Evolutionary conservation across 2,329 filamentous ascomycete genomes (phyloP), one percentile per base, ranked within the genome.

Genomic region (Ophiocordyceps camponoti-leonardi): DNA sequence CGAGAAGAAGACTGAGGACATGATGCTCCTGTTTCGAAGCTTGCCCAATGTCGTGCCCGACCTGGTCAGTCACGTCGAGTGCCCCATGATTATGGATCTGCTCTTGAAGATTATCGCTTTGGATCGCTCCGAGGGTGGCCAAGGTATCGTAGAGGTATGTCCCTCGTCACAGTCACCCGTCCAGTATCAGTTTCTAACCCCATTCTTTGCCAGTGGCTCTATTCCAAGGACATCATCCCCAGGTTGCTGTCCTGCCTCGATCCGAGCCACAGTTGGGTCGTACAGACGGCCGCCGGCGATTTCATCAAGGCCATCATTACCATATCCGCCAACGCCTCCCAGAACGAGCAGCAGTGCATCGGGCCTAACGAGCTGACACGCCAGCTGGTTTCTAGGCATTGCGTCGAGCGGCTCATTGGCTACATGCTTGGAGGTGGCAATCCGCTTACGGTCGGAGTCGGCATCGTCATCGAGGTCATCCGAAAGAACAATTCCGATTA

Each of bases 401-500:
- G 88, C 54, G 79, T 94, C 44, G 76, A 90, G 57, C 79, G 79
- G 48, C 73, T 98, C n/a, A 86, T 96, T 48, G 69, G 75, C 14
- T 86, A 90, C 55, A 98, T 98, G 92, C 75, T 96, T 14, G 75
- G 81, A 44, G 92, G 92, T 37, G 92, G 92, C 23, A 96, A 98
- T 56, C 83, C 92, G 6, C 66, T 98, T 48, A 96, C 90, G 0
- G 93, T 96, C 16, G 92, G 92, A 44, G 92, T 98, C 12, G 92
- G 92, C 19, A 95, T 96, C 56, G 77, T 98, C 31, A 98, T 98
- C 51, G 92, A 98, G 64, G 92, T 98, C 42, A 98, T 98, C 59
- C 78, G 92, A 49, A 98, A 98, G 67, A 98, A 98, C 65, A 98
- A 98, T 61, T 96, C 92, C 0, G 92, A 98, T 63, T 98, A 98